These are phyloP conservation scores for Colletotrichum coccodes DNA, from an alignment of 2,329 filamentous ascomycete species.

Conservation along the genomic window DNA sequence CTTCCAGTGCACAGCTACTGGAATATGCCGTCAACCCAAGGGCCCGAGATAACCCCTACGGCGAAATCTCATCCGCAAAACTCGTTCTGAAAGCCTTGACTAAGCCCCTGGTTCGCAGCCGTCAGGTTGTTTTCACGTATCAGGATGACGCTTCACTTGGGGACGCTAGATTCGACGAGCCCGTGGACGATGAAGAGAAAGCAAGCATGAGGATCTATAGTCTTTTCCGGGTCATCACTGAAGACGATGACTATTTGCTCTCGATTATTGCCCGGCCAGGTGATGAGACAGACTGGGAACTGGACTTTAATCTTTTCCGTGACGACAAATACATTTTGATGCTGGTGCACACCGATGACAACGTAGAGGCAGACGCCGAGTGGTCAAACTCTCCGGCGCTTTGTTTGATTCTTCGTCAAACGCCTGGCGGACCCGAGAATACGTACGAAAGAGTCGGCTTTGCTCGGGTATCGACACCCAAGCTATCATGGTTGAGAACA, in stretches of 20 bases:
- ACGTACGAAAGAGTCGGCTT: background rate
- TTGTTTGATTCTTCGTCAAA: background rate
- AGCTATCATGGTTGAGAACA: background rate
- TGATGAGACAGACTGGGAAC: background rate
- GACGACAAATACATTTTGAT: background rate
- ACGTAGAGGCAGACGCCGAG: background rate
- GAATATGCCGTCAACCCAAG: background rate
- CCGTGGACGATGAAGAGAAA: background rate
- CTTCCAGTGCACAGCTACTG: background rate
- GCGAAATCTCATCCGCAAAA: background rate
- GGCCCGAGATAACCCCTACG: background rate
- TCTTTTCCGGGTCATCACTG: background rate
- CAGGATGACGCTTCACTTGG: background rate
- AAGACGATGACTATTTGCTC: background rate
- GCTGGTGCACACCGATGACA: background rate
- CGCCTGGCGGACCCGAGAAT: rapidly evolving
- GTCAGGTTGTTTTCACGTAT: background rate
- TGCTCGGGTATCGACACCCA: background rate
- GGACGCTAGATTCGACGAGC: background rate
- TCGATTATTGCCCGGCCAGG: background rate
- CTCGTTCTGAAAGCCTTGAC: background rate
- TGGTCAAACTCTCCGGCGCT: background rate
- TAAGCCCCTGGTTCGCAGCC: background rate
- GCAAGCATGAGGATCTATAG: background rate
- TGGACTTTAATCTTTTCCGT: background rate